These are phyloP conservation scores for Platanthera zijinensis DNA, from an alignment of 106 monocot species.

Conservation along the genomic window DNA sequence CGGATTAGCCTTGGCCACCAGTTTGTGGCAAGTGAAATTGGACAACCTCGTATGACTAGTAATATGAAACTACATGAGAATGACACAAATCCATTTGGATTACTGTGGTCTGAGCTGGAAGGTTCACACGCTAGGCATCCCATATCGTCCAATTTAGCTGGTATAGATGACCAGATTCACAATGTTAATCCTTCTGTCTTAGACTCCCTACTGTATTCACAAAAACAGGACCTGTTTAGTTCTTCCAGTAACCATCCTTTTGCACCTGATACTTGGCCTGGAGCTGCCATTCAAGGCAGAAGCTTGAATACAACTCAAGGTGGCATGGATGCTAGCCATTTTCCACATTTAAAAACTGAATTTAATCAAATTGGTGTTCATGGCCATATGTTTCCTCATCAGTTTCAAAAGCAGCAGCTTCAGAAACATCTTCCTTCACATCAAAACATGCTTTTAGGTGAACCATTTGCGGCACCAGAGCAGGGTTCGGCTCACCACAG, in stretches of 20 bases:
- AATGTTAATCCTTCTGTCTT: slow-evolving; percentile 10
- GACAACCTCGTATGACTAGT: slow-evolving; percentile 14
- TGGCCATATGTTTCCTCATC: slow-evolving; percentile 55
- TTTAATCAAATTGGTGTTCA: slow-evolving; percentile 33
- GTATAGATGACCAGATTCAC: slow-evolving; percentile 16
- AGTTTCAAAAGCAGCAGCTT: slow-evolving; percentile 54
- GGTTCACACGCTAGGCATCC: slow-evolving; percentile 53
- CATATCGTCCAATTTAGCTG: slow-evolving; percentile 53
- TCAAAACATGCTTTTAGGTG: slow-evolving; percentile 37
- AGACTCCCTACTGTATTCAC: background rate
- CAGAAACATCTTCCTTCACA: slow-evolving; percentile 27
- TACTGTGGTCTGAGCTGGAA: slow-evolving; percentile 79
- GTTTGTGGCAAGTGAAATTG: slow-evolving; percentile 22
- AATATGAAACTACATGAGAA: slow-evolving; percentile 28
- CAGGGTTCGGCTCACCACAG: slow-evolving; percentile 27
- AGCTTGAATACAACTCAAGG: slow-evolving; percentile 29
- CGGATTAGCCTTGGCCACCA: slow-evolving; percentile 15
- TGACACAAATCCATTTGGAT: slow-evolving; percentile 67
- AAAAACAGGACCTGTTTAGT: slow-evolving; percentile 23
- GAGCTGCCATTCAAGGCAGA: slow-evolving; percentile 17
- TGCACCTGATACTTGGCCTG: slow-evolving; percentile 38
- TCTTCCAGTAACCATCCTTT: slow-evolving; percentile 8
- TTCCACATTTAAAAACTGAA: slow-evolving; percentile 45
- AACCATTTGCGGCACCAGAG: slow-evolving; percentile 32
- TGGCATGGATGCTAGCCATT: slow-evolving; percentile 22